These are phyloP conservation scores for Xylariaceae sp. DNA, from an alignment of 2,329 filamentous ascomycete species.

Conservation along the genomic window DNA sequence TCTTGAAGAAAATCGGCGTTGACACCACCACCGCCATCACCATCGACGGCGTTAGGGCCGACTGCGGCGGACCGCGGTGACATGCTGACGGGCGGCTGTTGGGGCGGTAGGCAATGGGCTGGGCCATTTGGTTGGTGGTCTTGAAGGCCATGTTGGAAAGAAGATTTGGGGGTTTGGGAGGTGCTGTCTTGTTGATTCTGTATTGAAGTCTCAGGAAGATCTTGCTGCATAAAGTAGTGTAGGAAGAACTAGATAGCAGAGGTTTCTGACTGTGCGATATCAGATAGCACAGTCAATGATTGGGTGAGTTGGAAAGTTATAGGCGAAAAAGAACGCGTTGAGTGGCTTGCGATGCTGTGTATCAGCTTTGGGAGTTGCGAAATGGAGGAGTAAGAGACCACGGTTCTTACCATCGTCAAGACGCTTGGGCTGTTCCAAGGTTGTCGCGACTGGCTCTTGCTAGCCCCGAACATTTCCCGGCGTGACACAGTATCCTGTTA, in stretches of 20 bases:
- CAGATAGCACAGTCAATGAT: constrained; percentile 53
- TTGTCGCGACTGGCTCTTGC: not conserved
- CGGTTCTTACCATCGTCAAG: not conserved
- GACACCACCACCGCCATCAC: constrained; percentile 37
- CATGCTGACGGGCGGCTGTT: constrained; percentile 39
- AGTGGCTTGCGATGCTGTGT: constrained; percentile 9
- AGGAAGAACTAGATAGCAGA: constrained; percentile 36
- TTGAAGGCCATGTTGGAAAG: constrained; percentile 60
- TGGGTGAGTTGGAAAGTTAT: not conserved
- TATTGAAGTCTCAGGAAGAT: constrained; percentile 45
- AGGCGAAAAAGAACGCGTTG: constrained; percentile 4
- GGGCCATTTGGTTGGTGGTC: constrained; percentile 46
- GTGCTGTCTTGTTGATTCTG: constrained; percentile 35
- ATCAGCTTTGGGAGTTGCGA: constrained; percentile 2
- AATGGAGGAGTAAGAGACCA: constrained; percentile 5
- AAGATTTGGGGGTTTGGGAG: constrained; percentile 36
- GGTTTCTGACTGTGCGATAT: constrained; percentile 53
- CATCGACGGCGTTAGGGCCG: constrained; percentile 28
- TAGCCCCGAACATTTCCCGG: not conserved
- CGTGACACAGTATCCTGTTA: too few relatives aligned
- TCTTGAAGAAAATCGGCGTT: constrained; percentile 51
- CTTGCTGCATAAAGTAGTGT: constrained; percentile 67
- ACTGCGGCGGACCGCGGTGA: constrained; percentile 42
- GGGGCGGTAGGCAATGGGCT: constrained; percentile 37
- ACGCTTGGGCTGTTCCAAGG: not conserved